Conservation (phyloP, 2,329 filamentous ascomycete species). For the Beauveria caledonica region DNA sequence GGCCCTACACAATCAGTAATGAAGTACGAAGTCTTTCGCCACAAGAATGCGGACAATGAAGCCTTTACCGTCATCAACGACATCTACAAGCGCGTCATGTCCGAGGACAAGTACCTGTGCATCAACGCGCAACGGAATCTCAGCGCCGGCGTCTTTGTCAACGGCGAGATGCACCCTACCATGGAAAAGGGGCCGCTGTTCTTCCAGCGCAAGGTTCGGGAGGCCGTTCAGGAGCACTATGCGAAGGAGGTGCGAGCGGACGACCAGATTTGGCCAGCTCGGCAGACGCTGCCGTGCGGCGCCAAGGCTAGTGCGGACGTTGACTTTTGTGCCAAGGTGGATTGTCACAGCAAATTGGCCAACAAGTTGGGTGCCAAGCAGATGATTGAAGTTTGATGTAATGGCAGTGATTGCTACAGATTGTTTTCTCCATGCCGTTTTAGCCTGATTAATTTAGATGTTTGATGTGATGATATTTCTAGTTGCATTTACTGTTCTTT, state of each 20-base stretch:
- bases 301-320: constrained; percentile 20
- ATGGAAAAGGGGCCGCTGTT: constrained; percentile 51
- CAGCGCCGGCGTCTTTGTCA: constrained; percentile 52
- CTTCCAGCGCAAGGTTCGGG: constrained; percentile 45
- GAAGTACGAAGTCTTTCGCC: constrained; percentile 55
- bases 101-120: constrained; percentile 57
- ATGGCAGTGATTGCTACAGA: neutral
- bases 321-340: constrained; percentile 27
- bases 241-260: constrained; percentile 35
- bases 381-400: constrained; percentile 17
- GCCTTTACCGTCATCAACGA: constrained; percentile 49
- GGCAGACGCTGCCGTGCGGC: constrained; percentile 24
- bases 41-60: constrained; percentile 50
- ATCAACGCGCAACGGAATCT: constrained; percentile 51
- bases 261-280: constrained; percentile 45
- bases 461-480: neutral
- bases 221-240: constrained; percentile 38
- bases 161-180: constrained; percentile 53
- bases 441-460: neutral
- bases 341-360: constrained; percentile 21
- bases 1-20: constrained; percentile 43
- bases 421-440: neutral
- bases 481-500: no score
- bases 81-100: constrained; percentile 56
- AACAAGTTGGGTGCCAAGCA: constrained; percentile 12